These are phyloP conservation scores for Epipyxis sp. DNA, from an alignment of 108 stramenopile genomes.

Conservation along the genomic window DNA sequence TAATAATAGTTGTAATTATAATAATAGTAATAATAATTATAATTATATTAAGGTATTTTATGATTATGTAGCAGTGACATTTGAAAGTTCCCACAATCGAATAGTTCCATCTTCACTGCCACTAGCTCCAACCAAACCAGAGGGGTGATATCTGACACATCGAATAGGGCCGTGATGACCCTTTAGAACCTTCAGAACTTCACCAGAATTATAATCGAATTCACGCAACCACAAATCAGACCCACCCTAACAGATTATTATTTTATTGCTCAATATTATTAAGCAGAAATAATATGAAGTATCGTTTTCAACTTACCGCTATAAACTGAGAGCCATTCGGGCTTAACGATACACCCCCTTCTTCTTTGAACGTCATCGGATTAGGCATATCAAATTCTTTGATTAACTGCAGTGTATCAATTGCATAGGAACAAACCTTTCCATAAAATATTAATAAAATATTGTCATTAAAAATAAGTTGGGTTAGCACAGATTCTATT, in stretches of 20 bases:
- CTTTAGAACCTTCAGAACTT: constrained; percentile 83
- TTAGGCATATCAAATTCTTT: constrained; percentile 65
- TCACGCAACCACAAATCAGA: constrained; percentile 88
- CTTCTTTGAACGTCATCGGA: constrained; percentile 81
- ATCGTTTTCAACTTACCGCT: constrained; percentile 46
- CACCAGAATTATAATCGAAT: constrained; percentile 80
- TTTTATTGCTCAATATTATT: neutral
- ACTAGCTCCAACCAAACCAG: constrained; percentile 72
- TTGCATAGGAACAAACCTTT: neutral
- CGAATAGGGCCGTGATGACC: constrained; percentile 98
- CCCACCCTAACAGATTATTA: constrained; percentile 38
- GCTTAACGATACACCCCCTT: constrained; percentile 88
- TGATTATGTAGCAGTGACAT: constrained; percentile 25
- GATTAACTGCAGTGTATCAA: neutral
- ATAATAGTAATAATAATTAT: too few species aligned
- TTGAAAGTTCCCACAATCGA: constrained; percentile 73
- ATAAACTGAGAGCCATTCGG: constrained; percentile 79
- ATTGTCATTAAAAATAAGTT: too few species aligned
- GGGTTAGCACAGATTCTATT: too few species aligned
- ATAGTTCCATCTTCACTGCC: constrained; percentile 98
- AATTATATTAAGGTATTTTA: too few species aligned
- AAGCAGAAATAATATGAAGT: constrained; percentile 4
- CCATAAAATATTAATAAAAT: too few species aligned
- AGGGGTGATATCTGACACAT: constrained; percentile 83
- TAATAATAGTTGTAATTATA: too few species aligned